These are phyloP conservation scores for Nemania bipapillata DNA, from an alignment of 2,329 filamentous ascomycete genomes.

Conservation along the genomic window DNA sequence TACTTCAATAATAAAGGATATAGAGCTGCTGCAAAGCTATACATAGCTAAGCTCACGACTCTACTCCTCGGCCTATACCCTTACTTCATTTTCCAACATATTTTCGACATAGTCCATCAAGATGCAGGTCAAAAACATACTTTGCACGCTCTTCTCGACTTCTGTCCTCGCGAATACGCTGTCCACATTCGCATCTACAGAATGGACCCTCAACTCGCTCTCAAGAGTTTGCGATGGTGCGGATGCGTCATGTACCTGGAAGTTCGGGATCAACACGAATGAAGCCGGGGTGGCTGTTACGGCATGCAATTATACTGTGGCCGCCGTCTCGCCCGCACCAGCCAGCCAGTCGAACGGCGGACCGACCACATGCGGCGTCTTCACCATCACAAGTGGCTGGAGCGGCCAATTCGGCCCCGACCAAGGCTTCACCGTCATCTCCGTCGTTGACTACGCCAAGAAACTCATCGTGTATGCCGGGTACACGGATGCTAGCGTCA, in stretches of 20 bases:
- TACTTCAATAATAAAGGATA: neutral
- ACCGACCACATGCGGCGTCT: conserved; percentile 58
- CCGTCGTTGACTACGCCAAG: conserved; percentile 59
- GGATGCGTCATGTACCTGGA: conserved; percentile 56
- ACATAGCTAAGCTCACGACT: conserved; percentile 15
- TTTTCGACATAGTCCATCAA: conserved; percentile 22
- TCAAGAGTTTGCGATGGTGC: conserved; percentile 54
- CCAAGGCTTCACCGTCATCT: conserved; percentile 65
- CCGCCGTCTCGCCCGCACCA: conserved; percentile 36
- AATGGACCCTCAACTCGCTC: conserved; percentile 57
- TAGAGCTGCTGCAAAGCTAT: neutral
- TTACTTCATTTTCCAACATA: neutral
- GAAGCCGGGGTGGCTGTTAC: conserved; percentile 49
- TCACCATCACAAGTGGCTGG: conserved; percentile 66
- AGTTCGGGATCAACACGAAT: conserved; percentile 55
- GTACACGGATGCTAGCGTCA: conserved; percentile 64
- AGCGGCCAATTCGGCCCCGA: conserved; percentile 65
- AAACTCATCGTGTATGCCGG: conserved; percentile 63
- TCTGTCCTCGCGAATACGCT: conserved; percentile 40
- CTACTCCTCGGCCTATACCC: neutral
- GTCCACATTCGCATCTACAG: conserved; percentile 42
- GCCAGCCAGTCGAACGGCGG: conserved; percentile 53
- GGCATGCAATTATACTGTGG: conserved; percentile 55
- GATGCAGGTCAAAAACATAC: conserved; percentile 50
- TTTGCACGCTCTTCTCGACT: conserved; percentile 44